Evolutionary conservation across 2,329 filamentous ascomycete species (phyloP), one percentile per base, ranked within the genome.

Genomic region (Beauveria sp.): DNA sequence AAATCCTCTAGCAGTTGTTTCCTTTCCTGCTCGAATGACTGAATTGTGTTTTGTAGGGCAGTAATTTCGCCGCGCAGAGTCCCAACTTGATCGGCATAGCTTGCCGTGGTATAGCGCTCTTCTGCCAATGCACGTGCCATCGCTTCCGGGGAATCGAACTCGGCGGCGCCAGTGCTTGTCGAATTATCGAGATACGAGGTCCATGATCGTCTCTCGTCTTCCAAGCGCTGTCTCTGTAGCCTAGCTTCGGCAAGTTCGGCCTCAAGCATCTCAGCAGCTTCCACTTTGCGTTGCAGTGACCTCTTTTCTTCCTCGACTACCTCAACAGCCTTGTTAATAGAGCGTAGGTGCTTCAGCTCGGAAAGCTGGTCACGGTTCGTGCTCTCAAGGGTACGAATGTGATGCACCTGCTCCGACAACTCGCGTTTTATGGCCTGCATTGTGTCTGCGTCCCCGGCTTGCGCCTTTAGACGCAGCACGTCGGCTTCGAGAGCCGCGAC

Each of bases 241-340:
- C 89, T 84, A 22, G 89, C 84, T 71, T 96, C 93, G 10, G 85
- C 82, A 14, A 98, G 79, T 70, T 97, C 90, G 31, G 84, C 80
- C 69, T 95, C 86, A 10, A 96, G 70, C 14, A 84, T 80, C 62
- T 90, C 86, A 73, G 93, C 88, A 43, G 88, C 80, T 64, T 91
- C 86, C 1, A 99, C 73, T 69, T 87, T 91, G 38, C 87, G 86
- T 72, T 95, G 88, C 24, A 99, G 77, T 0, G 86, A 85, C 64
- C 90, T 83, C 79, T 98, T 98, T 77, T 99, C 92, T 73, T 99
- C 95, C 71, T 99, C 92, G 0, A 98, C 89, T 2, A 99, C 84
- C 70, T 96, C 91, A 1, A 96, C 88, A n/a, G 90, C 91, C 75
- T 90, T 93, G 72, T 92, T 88, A 3, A 88, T 77, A 66, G 92